Evolutionary conservation across 805 yeast species (phyloP), one percentile per base, ranked within the genome.

Genomic region (Metschnikowia borealis): DNA sequence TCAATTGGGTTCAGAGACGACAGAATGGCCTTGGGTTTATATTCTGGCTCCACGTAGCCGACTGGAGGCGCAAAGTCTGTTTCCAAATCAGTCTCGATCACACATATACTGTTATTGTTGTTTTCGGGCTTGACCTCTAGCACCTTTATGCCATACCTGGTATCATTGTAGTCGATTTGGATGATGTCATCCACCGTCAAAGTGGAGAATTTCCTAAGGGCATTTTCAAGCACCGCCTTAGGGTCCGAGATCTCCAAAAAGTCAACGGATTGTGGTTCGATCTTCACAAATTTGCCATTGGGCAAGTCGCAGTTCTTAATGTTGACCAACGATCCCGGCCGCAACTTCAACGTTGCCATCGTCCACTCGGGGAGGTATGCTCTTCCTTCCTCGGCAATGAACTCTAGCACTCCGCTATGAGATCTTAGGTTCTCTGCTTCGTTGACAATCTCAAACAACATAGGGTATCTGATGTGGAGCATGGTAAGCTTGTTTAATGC

Each of bases 21-120:
- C 48, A 68, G 68, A n/a, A 66, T 62, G 13, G 64, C 63, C 40
- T 69, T 67, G 17, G 82, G 81, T 49, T 69, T 74, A 55, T 73
- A 60, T 51, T 87, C 90, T 1, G 97, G 97, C 64, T 92, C 98
- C 17, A 88, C 96, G 64, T 94, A 94, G 0, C 99, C 99, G 5
- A 92, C 96, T 0, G 99, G 99, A 2, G 99, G 96, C 1, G 97
- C 98, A 73, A 94, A 94, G 64, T 94, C 99, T 0, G 97, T 96
- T 52, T 89, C 96, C 54, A 94, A 75, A 71, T 94, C 99, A 0
- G 99, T 94, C 65, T 94, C 99, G 26, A 94, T 89, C 5, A 94
- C 97, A 74, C 97, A 92, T 13, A 92, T 85, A 52, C 96, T 87
- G 33, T 79, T 71, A 6, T 73, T 70, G 6, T 66, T 59, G 1